phyloP scores from a whole-genome alignment of 225 moss, liverwort and hornwort genomes.

The Pseudisothecium myosuroides region DNA sequence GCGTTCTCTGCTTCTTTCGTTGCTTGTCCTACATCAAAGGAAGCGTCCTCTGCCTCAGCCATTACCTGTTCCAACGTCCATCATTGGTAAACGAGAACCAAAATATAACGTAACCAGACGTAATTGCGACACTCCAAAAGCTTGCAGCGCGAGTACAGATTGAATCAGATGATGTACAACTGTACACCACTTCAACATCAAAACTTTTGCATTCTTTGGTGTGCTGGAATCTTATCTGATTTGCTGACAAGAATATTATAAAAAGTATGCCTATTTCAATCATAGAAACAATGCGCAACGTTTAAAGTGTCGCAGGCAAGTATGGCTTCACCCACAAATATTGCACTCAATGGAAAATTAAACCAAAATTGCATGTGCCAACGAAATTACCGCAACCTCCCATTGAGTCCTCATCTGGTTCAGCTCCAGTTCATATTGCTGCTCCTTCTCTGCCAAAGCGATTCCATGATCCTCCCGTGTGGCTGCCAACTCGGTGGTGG shows the following conservation, averaged over 20 bases:
- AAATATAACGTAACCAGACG: not conserved
- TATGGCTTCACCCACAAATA: not conserved
- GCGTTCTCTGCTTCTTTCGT: slow-evolving; percentile 20
- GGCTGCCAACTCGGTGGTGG: slow-evolving; percentile 9
- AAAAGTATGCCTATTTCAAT: not conserved
- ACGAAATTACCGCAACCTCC: slow-evolving; percentile 13
- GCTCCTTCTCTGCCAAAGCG: slow-evolving; percentile 17
- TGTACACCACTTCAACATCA: not conserved
- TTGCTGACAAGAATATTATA: not conserved
- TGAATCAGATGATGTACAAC: not conserved
- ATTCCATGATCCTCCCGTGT: slow-evolving; percentile 6
- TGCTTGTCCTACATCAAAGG: slow-evolving; percentile 7
- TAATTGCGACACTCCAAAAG: not conserved
- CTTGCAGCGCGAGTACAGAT: not conserved
- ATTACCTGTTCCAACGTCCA: slow-evolving; percentile 24
- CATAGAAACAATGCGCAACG: not conserved
- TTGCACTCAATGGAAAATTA: not conserved
- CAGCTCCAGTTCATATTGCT: slow-evolving; percentile 22
- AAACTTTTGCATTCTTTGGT: too few relatives aligned
- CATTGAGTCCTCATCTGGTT: slow-evolving; percentile 26
- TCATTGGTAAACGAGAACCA: not conserved
- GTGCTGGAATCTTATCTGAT: not conserved
- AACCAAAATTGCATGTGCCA: too few relatives aligned
- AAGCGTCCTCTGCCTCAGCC: slow-evolving; percentile 37
- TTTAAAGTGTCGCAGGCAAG: not conserved